Base-by-base conservation (phyloP, 2,329 filamentous ascomycete genomes). In the Calonectria honghensis region DNA sequence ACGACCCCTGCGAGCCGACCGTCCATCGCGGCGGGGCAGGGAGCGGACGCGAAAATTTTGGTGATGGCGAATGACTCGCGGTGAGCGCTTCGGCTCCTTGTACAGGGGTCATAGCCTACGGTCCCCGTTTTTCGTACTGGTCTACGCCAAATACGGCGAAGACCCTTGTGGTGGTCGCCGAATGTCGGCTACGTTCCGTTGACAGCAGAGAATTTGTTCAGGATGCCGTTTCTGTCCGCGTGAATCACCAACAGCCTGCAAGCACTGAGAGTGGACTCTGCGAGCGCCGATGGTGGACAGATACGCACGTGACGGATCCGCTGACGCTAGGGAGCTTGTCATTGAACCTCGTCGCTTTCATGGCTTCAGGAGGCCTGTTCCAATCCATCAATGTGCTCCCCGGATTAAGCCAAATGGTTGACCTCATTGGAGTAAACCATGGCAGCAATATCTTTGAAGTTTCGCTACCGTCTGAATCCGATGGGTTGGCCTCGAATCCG, bases 401-500 rank as follows among this genome's bases (percentile, higher is more conserved):
- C 51, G 51, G 51, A 20, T 20, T 54, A 32, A 54, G 51, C 51
- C 54, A 61, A 61, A 61, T 61, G 54, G 54, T 61, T 61, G 35
- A 61, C n/a, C 54, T 61, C 32, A 37, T 61, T 27, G 54, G 54
- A 10, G 16, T 39, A 37, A 61, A 39, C n/a, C 24, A 39, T 39
- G 35, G 35, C 35, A 61, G 14, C 24, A 24, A 37, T 24, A 39
- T 61, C 20, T 61, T 61, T 37, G 54, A 61, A 6, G 54, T 39
- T 11, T 37, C 35, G 6, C 13, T 61, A 11, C 54, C 54, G 18
- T 61, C 54, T 27, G 76, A 79, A 9, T 73, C 79, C 1, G 83
- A 85, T 32, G 83, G 85, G 27, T 80, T 84, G 27, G 78, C 84
- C 4, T 75, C 79, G 27, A 82, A 88, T 65, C 86, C 87, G 3